Base-by-base conservation (phyloP, 164 flowering plant species). In the Annona cherimola region DNA sequence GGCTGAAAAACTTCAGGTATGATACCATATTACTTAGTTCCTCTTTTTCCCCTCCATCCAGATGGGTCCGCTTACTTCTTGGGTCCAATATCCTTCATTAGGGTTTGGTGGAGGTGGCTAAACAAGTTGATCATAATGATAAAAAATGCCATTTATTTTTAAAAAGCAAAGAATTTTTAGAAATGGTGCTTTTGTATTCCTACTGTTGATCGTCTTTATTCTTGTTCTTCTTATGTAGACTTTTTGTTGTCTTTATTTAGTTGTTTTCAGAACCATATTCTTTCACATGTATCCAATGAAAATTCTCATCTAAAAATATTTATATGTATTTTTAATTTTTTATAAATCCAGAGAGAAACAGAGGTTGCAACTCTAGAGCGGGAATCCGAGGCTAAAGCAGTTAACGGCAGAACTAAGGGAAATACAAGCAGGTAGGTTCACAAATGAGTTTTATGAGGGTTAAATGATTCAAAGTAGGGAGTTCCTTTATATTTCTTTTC, bases 1-100 rank as follows among this genome's bases (percentile, higher is more conserved):
- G 77, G 96, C 98, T n/a, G 91, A 90, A 35, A 85, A 83, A 73
- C 91, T 92, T 73, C 5, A 86, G 97, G 98, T 91, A 76, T 74
- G 89, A 77, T 3, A 46, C 55, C 50, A 39, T 41, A 73, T 72
- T 60, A 4, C 9, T 16, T 14, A 68, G 43, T 60, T 6, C 62
- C n/a, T 46, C 54, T 46, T 46, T 46, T 46, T n/a, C n/a, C n/a
- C n/a, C n/a, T n/a, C n/a, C n/a, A n/a, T n/a, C n/a, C n/a, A n/a
- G n/a, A n/a, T n/a, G n/a, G n/a, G n/a, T n/a, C n/a, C n/a, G n/a
- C n/a, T n/a, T n/a, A n/a, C n/a, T n/a, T n/a, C n/a, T n/a, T n/a
- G n/a, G n/a, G n/a, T n/a, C n/a, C n/a, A n/a, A n/a, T n/a, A n/a
- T n/a, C n/a, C n/a, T n/a, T n/a, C n/a, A n/a, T n/a, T n/a, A n/a